Evolutionary conservation across 2,329 filamentous ascomycete genomes (phyloP).

Genomic region (Arthroderma sp.): DNA sequence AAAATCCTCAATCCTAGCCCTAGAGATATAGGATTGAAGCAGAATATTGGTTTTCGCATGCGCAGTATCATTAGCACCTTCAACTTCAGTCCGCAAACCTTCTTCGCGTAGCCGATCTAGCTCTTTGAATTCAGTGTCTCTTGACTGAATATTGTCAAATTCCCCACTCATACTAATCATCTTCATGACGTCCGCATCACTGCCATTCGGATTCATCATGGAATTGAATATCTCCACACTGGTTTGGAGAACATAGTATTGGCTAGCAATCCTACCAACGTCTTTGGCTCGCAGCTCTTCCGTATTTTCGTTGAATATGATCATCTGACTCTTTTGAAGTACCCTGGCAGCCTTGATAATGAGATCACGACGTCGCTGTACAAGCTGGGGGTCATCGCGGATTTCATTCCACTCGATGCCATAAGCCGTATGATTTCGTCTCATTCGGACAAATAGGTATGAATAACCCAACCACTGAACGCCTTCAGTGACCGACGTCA

Average conservation of each 20-base stretch:
- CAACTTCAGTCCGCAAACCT: constrained; percentile 64
- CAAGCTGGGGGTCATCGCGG: constrained; percentile 73
- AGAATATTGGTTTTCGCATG: constrained; percentile 94
- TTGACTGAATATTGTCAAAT: constrained; percentile 90
- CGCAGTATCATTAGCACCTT: constrained; percentile 51
- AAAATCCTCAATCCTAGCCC: constrained; percentile 80
- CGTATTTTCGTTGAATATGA: constrained; percentile 91
- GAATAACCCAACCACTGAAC: constrained; percentile 98
- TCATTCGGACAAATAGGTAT: constrained; percentile 94
- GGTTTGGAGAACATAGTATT: constrained; percentile 88
- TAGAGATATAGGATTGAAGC: constrained; percentile 85
- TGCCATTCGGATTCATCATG: constrained; percentile 76
- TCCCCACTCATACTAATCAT: constrained; percentile 98
- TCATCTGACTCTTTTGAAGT: constrained; percentile 92
- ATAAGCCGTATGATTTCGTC: constrained; percentile 77
- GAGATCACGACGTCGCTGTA: constrained; percentile 71
- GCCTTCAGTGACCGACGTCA: constrained; percentile 84
- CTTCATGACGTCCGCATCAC: constrained; percentile 81
- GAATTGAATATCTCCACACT: constrained; percentile 94
- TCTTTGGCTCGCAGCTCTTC: constrained; percentile 91
- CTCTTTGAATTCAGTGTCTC: constrained; percentile 83
- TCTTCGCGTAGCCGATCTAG: constrained; percentile 61
- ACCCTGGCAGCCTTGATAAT: constrained; percentile 79
- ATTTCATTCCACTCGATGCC: constrained; percentile 93
- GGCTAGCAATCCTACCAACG: constrained; percentile 89